Evolutionary conservation across 192 early-diverging fungal species (phyloP).

Genomic region (Radiomyces spectabilis): DNA sequence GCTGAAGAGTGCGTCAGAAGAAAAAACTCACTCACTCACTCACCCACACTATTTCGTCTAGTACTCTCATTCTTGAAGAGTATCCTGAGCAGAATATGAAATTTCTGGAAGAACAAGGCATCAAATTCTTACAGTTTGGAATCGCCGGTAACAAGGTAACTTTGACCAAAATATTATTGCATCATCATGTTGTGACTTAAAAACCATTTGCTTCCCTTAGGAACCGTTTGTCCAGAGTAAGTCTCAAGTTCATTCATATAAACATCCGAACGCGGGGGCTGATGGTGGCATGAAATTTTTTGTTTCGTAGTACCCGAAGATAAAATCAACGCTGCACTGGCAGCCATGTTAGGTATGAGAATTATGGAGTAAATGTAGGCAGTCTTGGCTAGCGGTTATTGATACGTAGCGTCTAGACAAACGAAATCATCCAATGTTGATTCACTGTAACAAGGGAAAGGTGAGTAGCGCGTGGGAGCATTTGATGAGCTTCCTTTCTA

Average conservation of each 20-base stretch:
- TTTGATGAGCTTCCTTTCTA: no score
- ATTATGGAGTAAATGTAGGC: neutral
- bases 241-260: no score
- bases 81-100: conserved; percentile 83
- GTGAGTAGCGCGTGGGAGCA: no score
- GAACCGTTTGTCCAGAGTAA: conserved; percentile 63
- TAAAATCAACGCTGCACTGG: conserved; percentile 49
- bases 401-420: conserved; percentile 44
- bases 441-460: conserved; percentile 98
- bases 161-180: no score
- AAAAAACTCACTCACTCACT: neutral
- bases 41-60: conserved; percentile 20
- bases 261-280: no score
- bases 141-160: conserved; percentile 90
- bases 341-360: conserved; percentile 42
- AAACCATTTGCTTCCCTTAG: conserved; percentile 15
- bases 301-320: conserved; percentile 46
- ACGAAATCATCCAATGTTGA: conserved; percentile 77
- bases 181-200: neutral
- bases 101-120: conserved; percentile 72
- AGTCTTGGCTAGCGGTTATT: neutral
- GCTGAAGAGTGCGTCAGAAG: conserved; percentile 5
- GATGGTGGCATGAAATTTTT: no score
- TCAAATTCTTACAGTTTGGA: conserved; percentile 80
- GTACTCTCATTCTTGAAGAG: conserved; percentile 88